phyloP scores from a whole-genome alignment of 345 rosid species.

The Stellera chamaejasme region DNA sequence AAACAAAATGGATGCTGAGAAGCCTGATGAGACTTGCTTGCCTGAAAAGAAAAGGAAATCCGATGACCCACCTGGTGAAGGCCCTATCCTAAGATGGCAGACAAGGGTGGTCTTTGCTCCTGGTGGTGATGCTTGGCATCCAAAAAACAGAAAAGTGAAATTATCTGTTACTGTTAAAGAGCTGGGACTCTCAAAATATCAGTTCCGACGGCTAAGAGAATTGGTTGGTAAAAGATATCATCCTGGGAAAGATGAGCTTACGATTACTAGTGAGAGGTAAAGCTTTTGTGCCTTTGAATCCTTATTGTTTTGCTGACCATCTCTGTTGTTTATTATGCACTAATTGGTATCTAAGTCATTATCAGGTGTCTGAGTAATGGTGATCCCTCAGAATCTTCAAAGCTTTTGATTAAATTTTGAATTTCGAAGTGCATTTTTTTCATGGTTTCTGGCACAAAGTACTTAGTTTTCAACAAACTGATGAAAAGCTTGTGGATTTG shows the following conservation, averaged over 20 bases:
- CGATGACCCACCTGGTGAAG: constrained; percentile 88
- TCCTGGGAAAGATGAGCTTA: constrained; percentile 94
- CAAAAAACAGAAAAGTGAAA: constrained; percentile 91
- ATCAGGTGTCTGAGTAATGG: no score
- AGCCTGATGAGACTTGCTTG: constrained; percentile 46
- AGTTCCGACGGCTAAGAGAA: constrained; percentile 62
- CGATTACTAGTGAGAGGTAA: constrained; percentile 92
- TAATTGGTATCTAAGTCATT: no score
- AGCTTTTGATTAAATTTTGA: no score
- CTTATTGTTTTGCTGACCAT: no score
- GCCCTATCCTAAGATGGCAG: constrained; percentile 88
- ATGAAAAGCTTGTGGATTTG: no score
- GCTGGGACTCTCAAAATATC: constrained; percentile 84
- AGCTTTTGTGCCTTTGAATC: not conserved
- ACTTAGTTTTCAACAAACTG: no score
- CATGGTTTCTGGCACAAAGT: no score
- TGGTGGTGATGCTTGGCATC: constrained; percentile 99
- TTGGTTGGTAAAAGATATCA: constrained; percentile 85
- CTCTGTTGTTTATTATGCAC: no score
- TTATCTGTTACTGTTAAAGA: constrained; percentile 90
- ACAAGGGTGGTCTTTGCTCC: constrained; percentile 85
- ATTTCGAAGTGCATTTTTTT: no score
- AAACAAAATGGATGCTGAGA: constrained; percentile 53
- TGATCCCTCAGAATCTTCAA: no score
- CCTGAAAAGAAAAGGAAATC: constrained; percentile 38